Percentiles rank a stretch among this genome's conserved stretches.
Conservation (phyloP, 805 yeast species). For the Lachancea nothofagi region DNA sequence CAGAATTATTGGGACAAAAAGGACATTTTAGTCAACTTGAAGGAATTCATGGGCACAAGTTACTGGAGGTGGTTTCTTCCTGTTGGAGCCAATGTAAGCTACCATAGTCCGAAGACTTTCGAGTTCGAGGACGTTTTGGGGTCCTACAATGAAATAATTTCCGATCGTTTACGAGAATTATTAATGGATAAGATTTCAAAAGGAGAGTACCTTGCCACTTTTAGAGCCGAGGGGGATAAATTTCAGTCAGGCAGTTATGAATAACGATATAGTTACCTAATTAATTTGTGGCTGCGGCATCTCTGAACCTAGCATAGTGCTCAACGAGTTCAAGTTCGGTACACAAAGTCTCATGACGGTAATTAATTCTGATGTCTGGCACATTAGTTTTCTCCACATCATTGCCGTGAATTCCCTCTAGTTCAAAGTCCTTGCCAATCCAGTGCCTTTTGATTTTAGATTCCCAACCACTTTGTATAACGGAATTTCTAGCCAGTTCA, state of each 20-base stretch:
- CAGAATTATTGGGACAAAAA: conserved; percentile 23
- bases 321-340: conserved; percentile 67
- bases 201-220: conserved; percentile 23
- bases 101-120: conserved; percentile 4
- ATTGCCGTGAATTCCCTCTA: conserved; percentile 69
- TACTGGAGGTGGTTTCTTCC: conserved; percentile 32
- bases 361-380: conserved; percentile 80
- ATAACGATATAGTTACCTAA: neutral
- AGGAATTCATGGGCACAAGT: conserved; percentile 28
- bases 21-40: conserved; percentile 20
- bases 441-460: conserved; percentile 80
- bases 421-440: conserved; percentile 66
- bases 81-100: conserved; percentile 13
- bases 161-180: conserved; percentile 20
- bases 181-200: conserved; percentile 23
- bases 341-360: conserved; percentile 72
- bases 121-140: conserved; percentile 20
- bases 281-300: neutral
- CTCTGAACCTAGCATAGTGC: conserved; percentile 41
- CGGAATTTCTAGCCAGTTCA: conserved; percentile 91
- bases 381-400: conserved; percentile 93
- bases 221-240: conserved; percentile 10
- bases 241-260: neutral
- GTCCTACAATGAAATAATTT: conserved; percentile 26
- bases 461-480: conserved; percentile 92